Evolutionary conservation across 768 basidiomycete species (phyloP).

Genomic region (Hygrocybe coccinea): DNA sequence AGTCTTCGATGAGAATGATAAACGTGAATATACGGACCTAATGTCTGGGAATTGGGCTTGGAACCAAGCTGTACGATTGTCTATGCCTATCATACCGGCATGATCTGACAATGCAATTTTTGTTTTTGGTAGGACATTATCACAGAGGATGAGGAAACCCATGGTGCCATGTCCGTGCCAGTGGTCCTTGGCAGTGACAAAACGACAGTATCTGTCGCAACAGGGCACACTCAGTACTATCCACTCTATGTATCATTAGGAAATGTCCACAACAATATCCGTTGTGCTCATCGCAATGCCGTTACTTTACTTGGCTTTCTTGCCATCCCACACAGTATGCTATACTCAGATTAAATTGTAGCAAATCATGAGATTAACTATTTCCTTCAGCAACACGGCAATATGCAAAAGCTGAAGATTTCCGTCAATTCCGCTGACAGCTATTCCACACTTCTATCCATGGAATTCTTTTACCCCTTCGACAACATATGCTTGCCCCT

Average conservation of each 20-base stretch:
- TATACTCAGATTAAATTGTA: neutral
- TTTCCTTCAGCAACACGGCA: neutral
- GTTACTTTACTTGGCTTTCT: conserved; percentile 27
- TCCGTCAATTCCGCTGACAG: conserved; percentile 25
- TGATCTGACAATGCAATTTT: too few relatives aligned
- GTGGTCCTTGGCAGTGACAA: conserved; percentile 37
- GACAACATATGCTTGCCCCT: conserved; percentile 24
- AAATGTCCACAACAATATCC: conserved; percentile 28
- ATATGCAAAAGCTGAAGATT: conserved; percentile 15
- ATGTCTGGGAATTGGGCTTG: conserved; percentile 37
- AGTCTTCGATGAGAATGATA: conserved; percentile 20
- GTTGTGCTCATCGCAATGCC: conserved; percentile 28
- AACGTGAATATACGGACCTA: conserved; percentile 29
- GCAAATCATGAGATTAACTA: neutral
- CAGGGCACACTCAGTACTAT: conserved; percentile 34
- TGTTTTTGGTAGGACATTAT: conserved; percentile 11
- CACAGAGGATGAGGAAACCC: conserved; percentile 10
- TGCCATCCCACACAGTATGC: conserved; percentile 27
- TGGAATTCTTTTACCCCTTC: conserved; percentile 18
- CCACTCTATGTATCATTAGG: conserved; percentile 33
- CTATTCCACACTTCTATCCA: conserved; percentile 29
- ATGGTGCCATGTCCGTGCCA: conserved; percentile 29
- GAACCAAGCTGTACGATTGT: conserved; percentile 27
- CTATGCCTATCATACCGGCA: neutral
- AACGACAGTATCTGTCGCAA: conserved; percentile 35